These are phyloP conservation scores for Beauveria caledonica DNA, from an alignment of 2,329 filamentous ascomycete species.

Conservation along the genomic window DNA sequence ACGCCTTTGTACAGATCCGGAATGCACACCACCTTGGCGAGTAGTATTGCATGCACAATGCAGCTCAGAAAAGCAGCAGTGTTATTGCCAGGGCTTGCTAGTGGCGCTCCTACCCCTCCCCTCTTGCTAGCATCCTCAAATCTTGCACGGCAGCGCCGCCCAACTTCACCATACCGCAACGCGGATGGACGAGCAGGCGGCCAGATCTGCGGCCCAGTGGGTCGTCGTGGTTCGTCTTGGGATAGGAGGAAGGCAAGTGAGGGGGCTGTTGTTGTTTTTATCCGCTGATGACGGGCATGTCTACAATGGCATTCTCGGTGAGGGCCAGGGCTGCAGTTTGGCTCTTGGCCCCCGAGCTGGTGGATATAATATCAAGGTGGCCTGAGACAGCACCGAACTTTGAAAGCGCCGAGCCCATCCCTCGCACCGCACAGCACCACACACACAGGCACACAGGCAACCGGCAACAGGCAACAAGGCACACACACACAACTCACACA, in stretches of 20 bases:
- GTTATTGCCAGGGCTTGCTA: slow-evolving; percentile 20
- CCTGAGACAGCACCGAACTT: slow-evolving; percentile 10
- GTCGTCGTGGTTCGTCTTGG: slow-evolving; percentile 30
- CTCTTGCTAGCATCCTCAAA: neutral
- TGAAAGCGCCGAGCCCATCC: slow-evolving; percentile 5
- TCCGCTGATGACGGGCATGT: slow-evolving; percentile 8
- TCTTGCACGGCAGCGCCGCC: slow-evolving; percentile 6
- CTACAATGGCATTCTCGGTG: slow-evolving; percentile 25
- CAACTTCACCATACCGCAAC: slow-evolving; percentile 1
- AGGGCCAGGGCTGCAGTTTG: slow-evolving; percentile 27
- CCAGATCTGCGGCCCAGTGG: slow-evolving; percentile 34
- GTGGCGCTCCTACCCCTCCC: slow-evolving; percentile 2
- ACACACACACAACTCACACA: slow-evolving; percentile 2
- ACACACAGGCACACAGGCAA: neutral
- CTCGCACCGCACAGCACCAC: neutral
- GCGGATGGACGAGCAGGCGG: slow-evolving; percentile 17
- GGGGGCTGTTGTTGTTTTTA: slow-evolving; percentile 7
- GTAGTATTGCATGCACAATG: slow-evolving; percentile 14
- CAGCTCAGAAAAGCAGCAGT: slow-evolving; percentile 17
- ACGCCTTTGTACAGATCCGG: slow-evolving; percentile 10
- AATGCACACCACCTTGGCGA: slow-evolving; percentile 11
- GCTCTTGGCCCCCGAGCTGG: slow-evolving; percentile 9
- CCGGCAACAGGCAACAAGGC: too few species aligned
- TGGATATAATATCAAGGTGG: slow-evolving; percentile 12
- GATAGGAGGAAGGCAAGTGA: neutral